Evolutionary conservation across 305 asterid species (phyloP).

Genomic region (Fraxinus paxiana): DNA sequence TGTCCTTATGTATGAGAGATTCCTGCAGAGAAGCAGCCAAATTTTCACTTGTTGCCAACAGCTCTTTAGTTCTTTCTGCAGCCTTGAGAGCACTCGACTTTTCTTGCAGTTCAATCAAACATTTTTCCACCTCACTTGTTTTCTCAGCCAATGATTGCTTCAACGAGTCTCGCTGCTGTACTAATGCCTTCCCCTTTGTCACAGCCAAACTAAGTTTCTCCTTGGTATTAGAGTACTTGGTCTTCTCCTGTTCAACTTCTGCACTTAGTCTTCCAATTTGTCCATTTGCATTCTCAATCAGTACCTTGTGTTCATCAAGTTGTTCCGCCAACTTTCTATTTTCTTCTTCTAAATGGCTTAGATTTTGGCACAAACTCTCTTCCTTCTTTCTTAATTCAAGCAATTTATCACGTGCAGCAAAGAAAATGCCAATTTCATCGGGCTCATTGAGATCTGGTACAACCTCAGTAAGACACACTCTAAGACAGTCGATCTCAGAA

Average conservation of each 20-base stretch:
- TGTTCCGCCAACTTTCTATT: constrained; percentile 56
- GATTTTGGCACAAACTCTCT: constrained; percentile 42
- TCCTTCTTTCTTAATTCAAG: constrained; percentile 56
- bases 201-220: constrained; percentile 98
- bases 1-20: constrained; percentile 62
- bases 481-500: constrained; percentile 56
- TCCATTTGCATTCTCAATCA: constrained; percentile 51
- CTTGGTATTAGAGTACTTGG: constrained; percentile 71
- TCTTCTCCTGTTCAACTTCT: constrained; percentile 78
- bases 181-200: constrained; percentile 95
- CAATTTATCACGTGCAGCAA: constrained; percentile 45
- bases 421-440: constrained; percentile 55
- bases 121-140: constrained; percentile 59
- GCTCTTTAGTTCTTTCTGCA: constrained; percentile 55
- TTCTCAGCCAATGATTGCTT: constrained; percentile 79
- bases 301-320: constrained; percentile 50
- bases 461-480: constrained; percentile 48
- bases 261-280: constrained; percentile 56
- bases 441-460: constrained; percentile 41
- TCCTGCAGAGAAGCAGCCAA: constrained; percentile 59
- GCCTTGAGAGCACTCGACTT: constrained; percentile 67
- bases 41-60: constrained; percentile 47
- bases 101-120: constrained; percentile 60
- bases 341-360: constrained; percentile 57
- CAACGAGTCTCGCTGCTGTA: constrained; percentile 84